A percentile compares a stretch with the other conserved stretches of the same genome.
Conservation (phyloP, 768 basidiomycete species). For the Austroboletus eburneus region DNA sequence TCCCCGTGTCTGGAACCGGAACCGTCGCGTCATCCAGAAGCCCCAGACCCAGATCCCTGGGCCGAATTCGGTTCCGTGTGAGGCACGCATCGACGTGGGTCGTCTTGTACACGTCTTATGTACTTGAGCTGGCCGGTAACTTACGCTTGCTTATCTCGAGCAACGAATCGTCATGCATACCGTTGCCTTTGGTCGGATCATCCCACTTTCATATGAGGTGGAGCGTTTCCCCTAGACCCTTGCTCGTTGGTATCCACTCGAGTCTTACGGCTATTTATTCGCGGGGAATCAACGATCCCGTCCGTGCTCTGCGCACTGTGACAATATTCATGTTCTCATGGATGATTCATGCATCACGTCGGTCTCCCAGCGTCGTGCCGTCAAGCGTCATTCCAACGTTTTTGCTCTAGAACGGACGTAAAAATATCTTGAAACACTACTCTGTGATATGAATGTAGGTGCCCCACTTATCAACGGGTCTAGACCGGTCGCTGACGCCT, state of each 20-base stretch:
- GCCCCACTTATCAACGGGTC: conserved; percentile 14
- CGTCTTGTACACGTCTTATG: conserved; percentile 5
- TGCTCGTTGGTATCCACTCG: neutral
- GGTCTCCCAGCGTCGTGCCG: neutral
- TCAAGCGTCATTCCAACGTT: neutral
- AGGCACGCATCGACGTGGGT: conserved; percentile 6
- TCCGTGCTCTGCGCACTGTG: neutral
- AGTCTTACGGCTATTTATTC: neutral
- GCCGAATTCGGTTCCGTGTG: neutral
- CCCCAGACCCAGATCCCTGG: neutral
- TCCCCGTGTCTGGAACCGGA: conserved; percentile 4
- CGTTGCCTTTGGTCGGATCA: conserved; percentile 1
- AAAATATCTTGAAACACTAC: neutral
- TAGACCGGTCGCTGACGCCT: conserved; percentile 3
- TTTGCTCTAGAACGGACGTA: neutral
- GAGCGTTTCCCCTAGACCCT: neutral
- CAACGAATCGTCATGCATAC: neutral
- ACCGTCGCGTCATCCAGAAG: neutral
- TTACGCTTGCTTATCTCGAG: neutral
- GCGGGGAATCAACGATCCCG: neutral
- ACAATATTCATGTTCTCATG: neutral
- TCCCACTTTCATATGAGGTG: conserved; percentile 1
- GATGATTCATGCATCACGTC: neutral
- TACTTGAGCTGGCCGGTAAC: neutral
- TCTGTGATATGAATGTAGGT: conserved; percentile 5